Evolutionary conservation across 352 stramenopile genomes (phyloP).

Genomic region (Pythium myriotylum): DNA sequence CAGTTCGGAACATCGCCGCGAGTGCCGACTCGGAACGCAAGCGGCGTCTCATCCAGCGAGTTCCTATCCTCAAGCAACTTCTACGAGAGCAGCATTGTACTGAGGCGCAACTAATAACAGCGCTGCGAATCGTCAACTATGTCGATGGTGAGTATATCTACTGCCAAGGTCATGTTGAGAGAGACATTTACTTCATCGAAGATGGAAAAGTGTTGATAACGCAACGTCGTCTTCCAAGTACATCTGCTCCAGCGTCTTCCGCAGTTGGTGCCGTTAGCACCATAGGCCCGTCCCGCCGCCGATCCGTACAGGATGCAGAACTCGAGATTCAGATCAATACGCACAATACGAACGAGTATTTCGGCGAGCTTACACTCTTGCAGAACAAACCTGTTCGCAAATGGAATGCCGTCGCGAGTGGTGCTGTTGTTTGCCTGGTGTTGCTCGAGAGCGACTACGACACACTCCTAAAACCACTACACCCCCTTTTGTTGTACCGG

Average conservation of each 20-base stretch:
- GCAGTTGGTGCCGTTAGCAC: constrained; percentile 8
- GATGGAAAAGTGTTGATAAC: constrained; percentile 72
- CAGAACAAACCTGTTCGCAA: constrained; percentile 32
- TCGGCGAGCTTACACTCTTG: constrained; percentile 63
- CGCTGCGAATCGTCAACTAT: constrained; percentile 39
- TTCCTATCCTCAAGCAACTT: constrained; percentile 56
- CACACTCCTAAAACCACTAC: constrained; percentile 48
- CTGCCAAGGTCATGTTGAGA: constrained; percentile 53
- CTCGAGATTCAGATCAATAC: constrained; percentile 60
- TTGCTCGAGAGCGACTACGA: constrained; percentile 44
- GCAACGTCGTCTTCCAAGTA: constrained; percentile 33
- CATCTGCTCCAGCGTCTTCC: not conserved
- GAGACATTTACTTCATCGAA: constrained; percentile 74
- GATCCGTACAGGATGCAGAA: constrained; percentile 49
- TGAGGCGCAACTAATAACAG: constrained; percentile 43
- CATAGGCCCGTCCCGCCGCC: constrained; percentile 25
- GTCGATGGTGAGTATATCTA: constrained; percentile 71
- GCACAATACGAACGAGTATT: constrained; percentile 63
- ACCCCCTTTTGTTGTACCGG: constrained; percentile 62
- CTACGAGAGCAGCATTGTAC: constrained; percentile 48
- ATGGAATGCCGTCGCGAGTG: constrained; percentile 55
- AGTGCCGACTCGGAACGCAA: constrained; percentile 44
- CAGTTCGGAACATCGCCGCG: not conserved
- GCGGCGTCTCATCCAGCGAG: constrained; percentile 40
- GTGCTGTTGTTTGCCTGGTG: constrained; percentile 51